These are phyloP conservation scores for Quercus phellos DNA, from an alignment of 331 rosid genomes.

Conservation along the genomic window DNA sequence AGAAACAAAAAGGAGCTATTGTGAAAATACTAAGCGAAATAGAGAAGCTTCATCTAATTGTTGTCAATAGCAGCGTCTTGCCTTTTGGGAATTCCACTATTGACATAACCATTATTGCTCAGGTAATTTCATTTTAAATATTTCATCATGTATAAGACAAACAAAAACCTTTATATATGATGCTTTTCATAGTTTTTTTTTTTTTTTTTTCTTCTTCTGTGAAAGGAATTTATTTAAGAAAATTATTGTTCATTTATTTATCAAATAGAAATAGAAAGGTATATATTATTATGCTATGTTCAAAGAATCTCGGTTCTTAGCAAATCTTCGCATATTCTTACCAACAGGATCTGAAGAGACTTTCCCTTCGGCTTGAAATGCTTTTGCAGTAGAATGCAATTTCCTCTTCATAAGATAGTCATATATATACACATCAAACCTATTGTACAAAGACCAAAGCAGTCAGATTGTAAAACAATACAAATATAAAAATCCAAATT, in stretches of 20 bases:
- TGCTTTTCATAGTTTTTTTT: too few species aligned
- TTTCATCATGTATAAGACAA: neutral
- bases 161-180: neutral
- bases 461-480: conserved; percentile 7
- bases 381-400: conserved; percentile 58
- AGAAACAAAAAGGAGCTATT: conserved; percentile 39
- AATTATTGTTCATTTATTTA: too few species aligned
- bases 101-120: conserved; percentile 48
- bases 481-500: neutral
- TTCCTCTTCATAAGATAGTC: conserved; percentile 66
- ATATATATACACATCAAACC: conserved; percentile 70
- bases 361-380: conserved; percentile 58
- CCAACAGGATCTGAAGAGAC: conserved; percentile 56
- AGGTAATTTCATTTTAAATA: conserved; percentile 34
- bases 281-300: neutral
- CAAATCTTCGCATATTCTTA: conserved; percentile 27
- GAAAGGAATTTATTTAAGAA: too few species aligned
- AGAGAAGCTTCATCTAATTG: conserved; percentile 47
- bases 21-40: conserved; percentile 41
- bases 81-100: conserved; percentile 51
- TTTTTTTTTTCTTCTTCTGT: too few species aligned
- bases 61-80: conserved; percentile 38
- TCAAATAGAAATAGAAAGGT: too few species aligned
- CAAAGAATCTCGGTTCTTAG: neutral
- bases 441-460: conserved; percentile 15